Base-by-base conservation (phyloP, 768 basidiomycete species). In the Suillus paluster region DNA sequence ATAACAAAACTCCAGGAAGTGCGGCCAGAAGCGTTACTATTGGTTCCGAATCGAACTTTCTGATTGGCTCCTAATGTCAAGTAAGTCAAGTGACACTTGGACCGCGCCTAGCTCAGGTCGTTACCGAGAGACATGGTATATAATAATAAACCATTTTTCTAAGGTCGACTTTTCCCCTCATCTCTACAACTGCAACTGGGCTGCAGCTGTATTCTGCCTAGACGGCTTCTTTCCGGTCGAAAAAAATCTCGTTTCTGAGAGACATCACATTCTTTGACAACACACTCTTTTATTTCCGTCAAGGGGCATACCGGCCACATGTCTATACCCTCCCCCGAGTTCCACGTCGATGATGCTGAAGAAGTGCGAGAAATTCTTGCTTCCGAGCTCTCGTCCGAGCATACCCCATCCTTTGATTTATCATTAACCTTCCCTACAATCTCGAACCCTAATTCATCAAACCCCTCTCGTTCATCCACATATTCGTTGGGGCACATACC, bases 311-410 rank as follows among this genome's bases (percentile, higher is more conserved):
- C 23, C 6, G 36, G 36, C n/a, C n/a, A 44, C 21, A 54, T 54
- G 53, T 59, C 59, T 58, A 34, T 59, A 61, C 52, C 25, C 27
- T 63, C 48, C 30, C 30, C n/a, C n/a, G n/a, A n/a, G n/a, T n/a
- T n/a, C 34, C 17, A 53, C 30, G 41, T 57, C 11, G 19, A 64
- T 61, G 59, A 68, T 58, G 44, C 49, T 30, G 65, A 68, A 39
- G 61, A 75, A 44, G 60, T 67, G 23, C 64, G 67, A 34, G 58
- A 64, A 19, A 30, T 57, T 41, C 64, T 61, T 44, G 54, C 62
- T 54, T 8, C 55, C 42, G 9, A 63, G 17, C 48, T 64, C 38
- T 66, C 63, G 5, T 64, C 59, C 42, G 61, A 71, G 46, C 62
- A 54, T 10, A 34, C 67, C 17, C 39, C 48, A 17, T 64, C 64